Evolutionary conservation across 176 grass and related monocot species (phyloP), one percentile per base, ranked within the genome.

Genomic region (Carex parvula): DNA sequence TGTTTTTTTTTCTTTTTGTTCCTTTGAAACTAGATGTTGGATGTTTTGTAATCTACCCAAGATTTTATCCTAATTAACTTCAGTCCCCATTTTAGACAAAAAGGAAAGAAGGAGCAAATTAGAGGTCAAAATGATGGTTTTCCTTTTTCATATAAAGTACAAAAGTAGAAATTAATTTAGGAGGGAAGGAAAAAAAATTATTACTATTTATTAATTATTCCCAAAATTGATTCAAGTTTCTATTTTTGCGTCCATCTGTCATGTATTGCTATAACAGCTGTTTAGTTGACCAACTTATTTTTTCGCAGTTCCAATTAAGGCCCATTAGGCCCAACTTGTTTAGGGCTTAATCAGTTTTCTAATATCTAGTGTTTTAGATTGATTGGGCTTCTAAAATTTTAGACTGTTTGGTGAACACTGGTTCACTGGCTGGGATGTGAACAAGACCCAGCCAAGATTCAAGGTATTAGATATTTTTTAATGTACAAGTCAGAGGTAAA

Each of bases 91-190:
- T 54, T 76, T 50, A 14, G 3, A 26, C 11, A 12, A 26, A 76
- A 54, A 29, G 50, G 24, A 56, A 56, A 22, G 50, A 2, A 18
- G 2, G 50, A 77, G 21, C 12, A 26, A 22, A 75, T 29, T 15
- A 29, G 53, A 13, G 71, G 46, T 5, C 44, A 75, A 75, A 75
- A 53, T 53, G 44, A 57, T 77, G 6, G 32, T 18, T 74, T 24
- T 77, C 14, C 52, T 16, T 77, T 77, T 56, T 30, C 48, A 77
- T 55, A 54, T 55, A 30, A 20, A 30, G 72, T 53, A 76, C 48
- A 77, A 77, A 77, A 17, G 46, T 56, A 77, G 48, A 77, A 76
- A 76, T 76, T 8, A 76, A 76, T 76, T 18, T 32, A 53, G 72
- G 48, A 77, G 73, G 26, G 5, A 29, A 56, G 20, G 46, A 50